A percentile compares a stretch with the other conserved stretches of the same genome.
These are phyloP conservation scores for Dactylonectria estremocensis DNA, from an alignment of 2,329 filamentous ascomycete species.

Conservation along the genomic window DNA sequence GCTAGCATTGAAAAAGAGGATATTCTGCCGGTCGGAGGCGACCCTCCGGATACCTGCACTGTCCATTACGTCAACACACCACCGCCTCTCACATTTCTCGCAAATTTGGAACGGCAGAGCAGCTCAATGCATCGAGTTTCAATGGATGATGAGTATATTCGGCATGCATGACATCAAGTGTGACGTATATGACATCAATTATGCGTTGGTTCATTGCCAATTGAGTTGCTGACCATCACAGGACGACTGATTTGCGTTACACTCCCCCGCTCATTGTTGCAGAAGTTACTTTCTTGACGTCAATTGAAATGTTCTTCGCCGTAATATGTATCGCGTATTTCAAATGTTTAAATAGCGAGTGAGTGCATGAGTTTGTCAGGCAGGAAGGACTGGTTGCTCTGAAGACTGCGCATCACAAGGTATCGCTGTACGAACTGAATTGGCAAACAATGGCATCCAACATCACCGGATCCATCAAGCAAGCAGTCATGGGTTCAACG, in stretches of 20 bases:
- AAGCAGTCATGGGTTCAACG: slow-evolving; percentile 59
- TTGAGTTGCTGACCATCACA: not conserved
- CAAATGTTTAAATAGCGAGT: no score
- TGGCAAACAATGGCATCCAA: slow-evolving; percentile 5
- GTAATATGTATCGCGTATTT: no score
- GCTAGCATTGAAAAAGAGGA: not conserved
- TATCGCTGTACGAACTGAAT: no score
- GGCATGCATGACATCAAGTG: slow-evolving; percentile 9
- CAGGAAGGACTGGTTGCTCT: no score
- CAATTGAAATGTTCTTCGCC: slow-evolving; percentile 21
- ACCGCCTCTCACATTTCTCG: not conserved
- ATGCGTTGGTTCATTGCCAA: slow-evolving; percentile 22
- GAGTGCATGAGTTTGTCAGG: no score
- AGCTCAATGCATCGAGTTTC: no score
- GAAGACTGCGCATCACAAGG: no score
- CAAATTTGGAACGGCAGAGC: not conserved
- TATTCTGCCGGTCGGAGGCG: not conserved
- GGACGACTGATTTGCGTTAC: not conserved
- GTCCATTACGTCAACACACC: slow-evolving; percentile 22
- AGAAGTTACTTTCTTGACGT: slow-evolving; percentile 41
- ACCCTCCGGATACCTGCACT: not conserved
- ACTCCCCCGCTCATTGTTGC: slow-evolving; percentile 18
- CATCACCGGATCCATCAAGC: slow-evolving; percentile 53
- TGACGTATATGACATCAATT: slow-evolving; percentile 19
- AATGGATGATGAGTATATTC: not conserved